Evolutionary conservation across 441 rosid species (phyloP), one percentile per base, ranked within the genome.

Genomic region (Gossypium gossypioides): DNA sequence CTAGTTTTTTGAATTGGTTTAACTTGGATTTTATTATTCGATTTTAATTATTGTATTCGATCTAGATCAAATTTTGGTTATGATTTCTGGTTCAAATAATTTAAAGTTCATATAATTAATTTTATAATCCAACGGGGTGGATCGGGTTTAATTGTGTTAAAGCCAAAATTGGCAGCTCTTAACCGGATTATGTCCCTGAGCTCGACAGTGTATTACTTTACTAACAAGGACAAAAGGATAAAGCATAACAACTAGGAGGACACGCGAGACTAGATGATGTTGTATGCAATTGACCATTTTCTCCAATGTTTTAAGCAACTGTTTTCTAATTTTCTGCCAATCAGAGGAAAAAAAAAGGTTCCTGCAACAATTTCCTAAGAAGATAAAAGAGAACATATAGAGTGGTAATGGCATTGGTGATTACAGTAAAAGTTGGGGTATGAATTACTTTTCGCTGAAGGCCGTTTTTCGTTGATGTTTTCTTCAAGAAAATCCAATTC

Each of bases 361-460:
- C 15, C 58, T 15, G 40, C 42, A 66, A 66, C 21, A 21, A 46
- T 66, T 66, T 66, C 10, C 21, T 2, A 12, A 13, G 21, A 22
- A 27, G 5, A 12, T 48, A 27, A 27, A 59, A 25, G 19, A 0
- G 40, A 60, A 29, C 50, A 44, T 60, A 7, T 1, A 29, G 24
- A 42, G 18, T 42, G 69, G 19, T 2, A 65, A 46, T 24, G 54
- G 37, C 3, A 44, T 0, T 13, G 54, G 37, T 46, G 21, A 24
- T 65, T 24, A 5, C 16, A 10, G 12, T 69, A 56, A 56, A 55
- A 34, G 64, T 56, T 37, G 64, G 21, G 64, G 48, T 3, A 69
- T 69, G 66, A 40, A 42, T 57, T 71, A 56, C 74, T 71, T 71
- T 42, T 42, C 44, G 54, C 22, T 57, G 74, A 71, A 71, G 66